Percentiles rank a stretch among this genome's conserved stretches.
Conservation (phyloP, 2,329 filamentous ascomycete species). For the Pezicula radicicola region DNA sequence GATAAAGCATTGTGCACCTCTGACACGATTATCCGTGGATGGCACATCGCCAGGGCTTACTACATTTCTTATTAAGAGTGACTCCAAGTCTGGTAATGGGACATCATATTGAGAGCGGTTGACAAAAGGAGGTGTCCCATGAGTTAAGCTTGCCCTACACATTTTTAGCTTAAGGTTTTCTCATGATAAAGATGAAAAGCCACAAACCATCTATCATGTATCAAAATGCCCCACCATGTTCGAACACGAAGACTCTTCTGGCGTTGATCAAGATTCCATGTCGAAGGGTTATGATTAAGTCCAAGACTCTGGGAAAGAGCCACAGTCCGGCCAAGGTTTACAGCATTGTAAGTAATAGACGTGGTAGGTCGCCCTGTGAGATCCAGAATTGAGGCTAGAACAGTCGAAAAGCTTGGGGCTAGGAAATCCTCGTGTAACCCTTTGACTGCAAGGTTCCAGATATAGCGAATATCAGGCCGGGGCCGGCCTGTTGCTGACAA, state of each 20-base stretch:
- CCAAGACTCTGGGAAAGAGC: constrained; percentile 52
- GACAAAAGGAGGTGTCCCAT: constrained; percentile 17
- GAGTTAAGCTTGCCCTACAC: constrained; percentile 19
- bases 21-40: background rate
- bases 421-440: constrained; percentile 58
- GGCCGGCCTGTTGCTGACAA: constrained; percentile 37
- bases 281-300: constrained; percentile 48
- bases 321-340: constrained; percentile 46
- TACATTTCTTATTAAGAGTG: constrained; percentile 5
- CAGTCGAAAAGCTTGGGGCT: constrained; percentile 54
- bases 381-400: constrained; percentile 56
- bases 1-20: constrained; percentile 13
- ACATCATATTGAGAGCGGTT: constrained; percentile 18
- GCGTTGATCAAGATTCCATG: constrained; percentile 47
- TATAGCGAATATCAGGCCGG: constrained; percentile 55
- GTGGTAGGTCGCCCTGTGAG: constrained; percentile 58
- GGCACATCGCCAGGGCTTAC: background rate
- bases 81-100: constrained; percentile 11
- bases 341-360: constrained; percentile 55
- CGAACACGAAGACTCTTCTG: constrained; percentile 50
- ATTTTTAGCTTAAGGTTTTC: background rate
- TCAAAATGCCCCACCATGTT: constrained; percentile 53
- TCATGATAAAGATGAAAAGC: background rate
- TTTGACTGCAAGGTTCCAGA: constrained; percentile 60
- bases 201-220: constrained; percentile 52